Base-by-base conservation (phyloP, 2,329 filamentous ascomycete genomes). In the Pyricularia pennisetigena region DNA sequence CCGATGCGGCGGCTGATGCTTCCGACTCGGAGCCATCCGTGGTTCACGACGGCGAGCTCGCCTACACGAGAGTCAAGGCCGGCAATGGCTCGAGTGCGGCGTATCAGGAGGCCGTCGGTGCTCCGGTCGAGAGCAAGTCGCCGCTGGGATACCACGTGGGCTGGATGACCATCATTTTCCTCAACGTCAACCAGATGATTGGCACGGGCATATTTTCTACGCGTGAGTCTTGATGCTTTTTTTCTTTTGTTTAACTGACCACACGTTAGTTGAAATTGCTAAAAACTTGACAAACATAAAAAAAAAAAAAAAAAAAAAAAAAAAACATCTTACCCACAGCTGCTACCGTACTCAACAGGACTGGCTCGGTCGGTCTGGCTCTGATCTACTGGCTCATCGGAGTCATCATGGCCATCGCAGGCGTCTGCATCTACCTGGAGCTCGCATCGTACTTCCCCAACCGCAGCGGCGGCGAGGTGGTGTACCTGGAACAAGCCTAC, bases 401-500 rank as follows among this genome's bases (percentile, higher is more conserved):
- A 3, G 85, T 85, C 68, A 65, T 90, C 49, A 85, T 88, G 67
- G 83, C 87, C 0, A 74, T 81, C 0, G 81, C 84, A 2, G 83
- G 83, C 1, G 80, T 89, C 3, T 78, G 81, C 0, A 82, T 88
- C 0, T 90, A 90, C 68, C 82, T 90, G 9, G 88, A 91, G 72
- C 84, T 85, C 16, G 83, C 87, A 0, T 81, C 85, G 0, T 90
- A 87, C 70, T 91, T 90, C 69, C 88, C 88, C 0, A 90, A 85
- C 72, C 84, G 88, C 8, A 89, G 85, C 1, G 88, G 88, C 0
- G 83, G 84, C 0, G 87, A 91, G 72, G 88, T 89, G 0, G 88
- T 89, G 0, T 91, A 90, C 71, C 81, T 91, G 0, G 88, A 91
- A 71, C 88, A 91, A 72, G 85, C 87, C 0, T 91, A 84, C 70